Base-by-base conservation (phyloP, 768 basidiomycete species). In the Russula dissimulans region DNA sequence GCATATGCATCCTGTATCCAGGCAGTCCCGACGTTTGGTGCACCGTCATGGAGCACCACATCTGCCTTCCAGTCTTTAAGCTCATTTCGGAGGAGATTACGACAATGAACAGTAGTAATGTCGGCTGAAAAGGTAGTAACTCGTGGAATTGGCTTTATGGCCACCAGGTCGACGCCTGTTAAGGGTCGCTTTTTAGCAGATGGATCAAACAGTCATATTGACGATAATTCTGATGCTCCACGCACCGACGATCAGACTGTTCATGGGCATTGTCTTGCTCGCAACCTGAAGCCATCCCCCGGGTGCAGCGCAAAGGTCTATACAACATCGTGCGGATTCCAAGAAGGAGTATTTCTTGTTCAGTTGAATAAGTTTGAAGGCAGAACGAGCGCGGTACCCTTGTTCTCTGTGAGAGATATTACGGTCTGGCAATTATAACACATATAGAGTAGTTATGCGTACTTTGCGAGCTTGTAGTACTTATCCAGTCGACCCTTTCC, bases 11-110 rank as follows among this genome's bases (percentile, higher is more conserved):
- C 97, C 72, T 98, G 97, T 65, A 97, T 83, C 97, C 97, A 99
- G 12, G 97, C 97, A 11, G 92, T 91, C 77, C 97, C 97, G 72
- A 99, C 97, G 72, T 99, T 99, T 26, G 97, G 97, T 43, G 97
- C 97, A 77, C 97, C 97, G 73, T 99, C 97, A 71, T 99, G 97
- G 59, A 99, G 82, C 14, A 99, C 94, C 55, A 98, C 84, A 70
- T 99, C 97, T 18, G 97, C 97, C 75, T 94, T 95, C 97, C 97
- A 99, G 71, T 97, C 94, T 71, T 98, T 97, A 64, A 98, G 75
- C 72, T 97, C 92, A 26, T 77, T 76, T 57, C 91, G 84, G 59
- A 99, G 83, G 58, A 88, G 81, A 69, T 87, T 85, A 47, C 97
- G 87, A 74, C 97, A 99, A 54, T 89, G 84, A 1, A 85, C 73